Percentiles rank a stretch among this genome's conserved stretches.
Conservation (phyloP, 306 rosid species). For the Quercus ilex region DNA sequence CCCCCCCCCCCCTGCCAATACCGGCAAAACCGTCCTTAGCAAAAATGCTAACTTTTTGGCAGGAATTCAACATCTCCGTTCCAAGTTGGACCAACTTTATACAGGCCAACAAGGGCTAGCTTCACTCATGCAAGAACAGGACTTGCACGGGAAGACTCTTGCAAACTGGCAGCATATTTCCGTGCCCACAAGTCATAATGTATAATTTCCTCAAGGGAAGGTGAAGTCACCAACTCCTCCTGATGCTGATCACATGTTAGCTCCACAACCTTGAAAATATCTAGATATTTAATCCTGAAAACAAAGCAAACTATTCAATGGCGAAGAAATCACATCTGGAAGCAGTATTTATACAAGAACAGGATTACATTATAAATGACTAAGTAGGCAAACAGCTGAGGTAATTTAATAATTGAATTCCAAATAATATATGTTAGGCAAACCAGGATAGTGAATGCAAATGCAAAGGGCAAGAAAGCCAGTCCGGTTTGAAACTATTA, state of each 20-base stretch:
- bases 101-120: not conserved
- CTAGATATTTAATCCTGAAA: conserved; percentile 86
- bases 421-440: not conserved
- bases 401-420: not conserved
- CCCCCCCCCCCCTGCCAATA: no score
- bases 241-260: conserved; percentile 80
- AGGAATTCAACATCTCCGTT: not conserved
- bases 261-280: conserved; percentile 92
- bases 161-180: conserved; percentile 66
- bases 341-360: not conserved
- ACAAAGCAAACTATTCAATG: not conserved
- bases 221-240: conserved; percentile 54
- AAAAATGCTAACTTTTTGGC: not conserved
- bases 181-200: conserved; percentile 93
- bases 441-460: not conserved
- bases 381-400: not conserved
- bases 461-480: not conserved
- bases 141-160: conserved; percentile 31
- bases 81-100: not conserved
- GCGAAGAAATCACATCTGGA: not conserved
- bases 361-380: not conserved
- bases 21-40: not conserved
- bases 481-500: not conserved
- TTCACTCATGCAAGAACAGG: conserved; percentile 60
- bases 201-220: conserved; percentile 91